phyloP scores from a whole-genome alignment of 257 asterid species.

The Leptodermis oblonga region DNA sequence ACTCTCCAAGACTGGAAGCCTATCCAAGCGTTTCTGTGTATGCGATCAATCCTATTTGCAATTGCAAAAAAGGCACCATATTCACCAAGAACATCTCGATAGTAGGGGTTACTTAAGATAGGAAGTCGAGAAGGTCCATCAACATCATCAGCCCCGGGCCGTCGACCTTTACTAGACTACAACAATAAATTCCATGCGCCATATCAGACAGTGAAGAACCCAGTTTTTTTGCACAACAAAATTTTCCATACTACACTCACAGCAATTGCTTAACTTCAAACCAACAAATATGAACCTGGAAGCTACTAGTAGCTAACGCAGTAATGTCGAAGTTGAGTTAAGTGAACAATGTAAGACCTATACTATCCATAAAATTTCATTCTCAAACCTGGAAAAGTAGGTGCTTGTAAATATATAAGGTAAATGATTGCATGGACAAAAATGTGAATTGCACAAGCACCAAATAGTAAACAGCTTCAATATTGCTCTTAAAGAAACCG shows the following conservation, averaged over 20 bases:
- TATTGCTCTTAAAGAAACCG: not conserved
- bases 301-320: not conserved
- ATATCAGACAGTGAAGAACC: constrained; percentile 23
- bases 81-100: constrained; percentile 76
- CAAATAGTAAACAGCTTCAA: not conserved
- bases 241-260: not conserved
- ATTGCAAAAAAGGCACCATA: constrained; percentile 89
- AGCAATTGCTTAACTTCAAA: not conserved
- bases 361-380: not conserved
- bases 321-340: not conserved
- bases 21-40: constrained; percentile 96
- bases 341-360: no score
- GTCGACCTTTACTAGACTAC: constrained; percentile 73
- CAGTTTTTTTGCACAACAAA: not conserved
- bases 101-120: constrained; percentile 57
- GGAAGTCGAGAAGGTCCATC: constrained; percentile 91
- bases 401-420: not conserved
- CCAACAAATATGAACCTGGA: not conserved
- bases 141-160: constrained; percentile 82
- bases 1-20: constrained; percentile 98
- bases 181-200: constrained; percentile 24
- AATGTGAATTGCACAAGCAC: not conserved
- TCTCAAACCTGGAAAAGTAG: not conserved
- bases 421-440: not conserved
- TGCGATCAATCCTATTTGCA: constrained; percentile 82